These are phyloP conservation scores for Aspergillus sp. DNA, from an alignment of 2,329 filamentous ascomycete genomes.

Conservation along the genomic window DNA sequence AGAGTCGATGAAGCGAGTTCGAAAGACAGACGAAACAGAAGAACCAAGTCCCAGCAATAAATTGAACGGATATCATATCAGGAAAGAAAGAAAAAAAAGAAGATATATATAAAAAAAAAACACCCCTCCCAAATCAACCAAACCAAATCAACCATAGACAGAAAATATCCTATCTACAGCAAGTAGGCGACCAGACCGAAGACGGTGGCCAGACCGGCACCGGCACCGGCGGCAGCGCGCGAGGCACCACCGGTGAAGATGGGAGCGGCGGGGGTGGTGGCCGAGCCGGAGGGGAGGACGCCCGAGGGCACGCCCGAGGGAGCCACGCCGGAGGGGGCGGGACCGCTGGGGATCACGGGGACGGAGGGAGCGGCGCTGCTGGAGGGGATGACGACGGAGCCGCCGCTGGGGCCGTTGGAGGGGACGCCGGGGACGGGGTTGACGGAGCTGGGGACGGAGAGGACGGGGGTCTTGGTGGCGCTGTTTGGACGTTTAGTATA, in stretches of 20 bases:
- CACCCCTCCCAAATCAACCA: too few relatives aligned
- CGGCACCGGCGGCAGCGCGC: constrained; percentile 48
- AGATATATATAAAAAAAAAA: neutral
- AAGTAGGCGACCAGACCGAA: constrained; percentile 52
- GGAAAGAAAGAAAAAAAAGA: neutral
- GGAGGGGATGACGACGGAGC: constrained; percentile 12
- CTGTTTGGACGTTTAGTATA: constrained; percentile 16
- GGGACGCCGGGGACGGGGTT: constrained; percentile 4
- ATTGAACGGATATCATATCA: neutral
- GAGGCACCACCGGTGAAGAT: constrained; percentile 54
- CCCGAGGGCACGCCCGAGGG: constrained; percentile 13
- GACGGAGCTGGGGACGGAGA: constrained; percentile 13
- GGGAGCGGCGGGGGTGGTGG: constrained; percentile 29
- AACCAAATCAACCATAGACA: neutral
- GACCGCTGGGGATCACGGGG: constrained; percentile 11
- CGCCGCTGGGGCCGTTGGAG: constrained; percentile 14
- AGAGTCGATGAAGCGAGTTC: neutral
- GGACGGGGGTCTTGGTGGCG: constrained; percentile 20
- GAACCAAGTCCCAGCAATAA: neutral
- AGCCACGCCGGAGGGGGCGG: constrained; percentile 19
- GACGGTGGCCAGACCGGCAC: constrained; percentile 54
- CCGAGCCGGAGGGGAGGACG: constrained; percentile 21
- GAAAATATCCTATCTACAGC: constrained; percentile 43
- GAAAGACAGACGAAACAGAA: neutral
- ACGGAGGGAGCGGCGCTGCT: constrained; percentile 13